Evolutionary conservation across 225 moss, liverwort and hornwort species (phyloP).

Genomic region (Physcomitrium patens): DNA sequence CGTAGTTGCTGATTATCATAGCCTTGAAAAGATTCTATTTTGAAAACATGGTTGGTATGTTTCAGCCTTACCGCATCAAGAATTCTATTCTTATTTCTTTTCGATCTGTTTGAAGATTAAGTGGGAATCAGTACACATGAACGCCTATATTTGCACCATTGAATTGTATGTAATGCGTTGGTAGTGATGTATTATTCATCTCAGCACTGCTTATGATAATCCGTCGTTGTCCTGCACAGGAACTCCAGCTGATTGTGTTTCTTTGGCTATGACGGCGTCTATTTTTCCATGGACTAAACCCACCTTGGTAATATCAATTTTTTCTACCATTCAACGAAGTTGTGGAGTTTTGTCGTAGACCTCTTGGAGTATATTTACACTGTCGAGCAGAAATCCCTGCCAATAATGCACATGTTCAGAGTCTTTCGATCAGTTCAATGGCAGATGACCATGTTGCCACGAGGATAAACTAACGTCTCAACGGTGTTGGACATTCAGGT

Average conservation of each 20-base stretch:
- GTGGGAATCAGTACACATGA: no score
- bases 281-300: conserved; percentile 72
- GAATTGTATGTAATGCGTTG: neutral
- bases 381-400: conserved; percentile 11
- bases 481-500: conserved; percentile 63
- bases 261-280: conserved; percentile 70
- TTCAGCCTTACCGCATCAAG: neutral
- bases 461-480: conserved; percentile 15
- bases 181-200: conserved; percentile 8
- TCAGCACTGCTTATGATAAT: conserved; percentile 2
- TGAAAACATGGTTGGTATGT: no score
- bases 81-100: no score
- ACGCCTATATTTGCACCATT: no score
- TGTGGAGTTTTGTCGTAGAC: neutral
- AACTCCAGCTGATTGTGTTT: conserved; percentile 88
- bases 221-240: conserved; percentile 46
- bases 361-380: conserved; percentile 14
- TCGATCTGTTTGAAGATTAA: no score
- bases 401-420: conserved; percentile 5
- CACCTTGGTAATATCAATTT: conserved; percentile 48
- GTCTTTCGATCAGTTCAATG: neutral
- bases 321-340: conserved; percentile 19
- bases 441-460: neutral
- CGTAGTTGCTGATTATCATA: neutral
- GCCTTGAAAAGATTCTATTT: no score